Base-by-base conservation (phyloP, 2,329 filamentous ascomycete species). In the Fusarium citri region DNA sequence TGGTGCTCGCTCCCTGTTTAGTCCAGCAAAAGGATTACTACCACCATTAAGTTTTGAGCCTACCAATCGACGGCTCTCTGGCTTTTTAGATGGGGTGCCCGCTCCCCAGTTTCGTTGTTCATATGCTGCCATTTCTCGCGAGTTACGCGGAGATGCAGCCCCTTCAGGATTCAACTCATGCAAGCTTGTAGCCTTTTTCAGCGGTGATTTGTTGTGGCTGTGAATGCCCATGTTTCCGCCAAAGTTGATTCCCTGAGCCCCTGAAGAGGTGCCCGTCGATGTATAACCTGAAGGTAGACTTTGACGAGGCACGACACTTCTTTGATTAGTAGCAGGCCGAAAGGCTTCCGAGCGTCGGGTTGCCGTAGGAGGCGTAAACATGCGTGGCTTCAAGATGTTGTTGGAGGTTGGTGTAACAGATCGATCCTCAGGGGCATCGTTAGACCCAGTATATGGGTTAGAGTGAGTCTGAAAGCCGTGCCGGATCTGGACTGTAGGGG, bases 221-320 rank as follows among this genome's bases (percentile, higher is more conserved):
- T 90, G 94, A 2, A 97, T 86, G 16, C 94, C 94, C 51, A 97
- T 83, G 76, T 87, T 95, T 4, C 94, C 94, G 18, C 94, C 94
- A 76, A 82, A 83, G 62, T 74, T 78, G 7, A 73, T 56, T 10
- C 66, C 77, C 3, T 76, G 60, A 50, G 68, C 72, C 8, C 74
- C 59, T 20, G 72, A 74, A 16, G 77, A 72, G 11, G 75, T 75
- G 22, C 75, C 72, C 5, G 74, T 70, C 6, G 79, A 77, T 18
- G 72, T 71, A 28, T 79, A 76, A n/a, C 73, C 74, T 9, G 74
- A 64, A 6, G 80, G 80, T 40, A 83, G 63, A 60, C 78, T 82
- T 57, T 80, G 77, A 18, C 79, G 77, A 28, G 77, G 69, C 2
- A 69, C 70, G 14, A 78, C 72, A 23, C 75, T 68, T 48, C 77